Conservation (phyloP, 768 basidiomycete genomes). For the Boletus bicolor region DNA sequence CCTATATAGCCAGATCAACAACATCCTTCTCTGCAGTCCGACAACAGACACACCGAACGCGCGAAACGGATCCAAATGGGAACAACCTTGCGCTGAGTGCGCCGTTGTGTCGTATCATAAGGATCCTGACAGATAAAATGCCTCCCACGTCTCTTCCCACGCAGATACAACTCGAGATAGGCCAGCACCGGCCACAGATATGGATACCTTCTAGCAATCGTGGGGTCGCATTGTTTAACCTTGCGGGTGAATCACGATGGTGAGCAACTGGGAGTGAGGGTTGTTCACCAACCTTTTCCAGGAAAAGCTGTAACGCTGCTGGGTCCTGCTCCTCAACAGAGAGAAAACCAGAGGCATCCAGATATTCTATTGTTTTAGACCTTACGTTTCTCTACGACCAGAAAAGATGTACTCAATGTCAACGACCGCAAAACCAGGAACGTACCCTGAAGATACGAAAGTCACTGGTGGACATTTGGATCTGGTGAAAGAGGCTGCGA, state of each 20-base stretch:
- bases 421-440: not conserved
- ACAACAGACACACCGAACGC: conserved; percentile 1
- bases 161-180: conserved; percentile 14
- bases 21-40: not conserved
- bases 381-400: conserved; percentile 2
- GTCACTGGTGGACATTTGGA: not conserved
- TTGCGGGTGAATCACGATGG: not conserved
- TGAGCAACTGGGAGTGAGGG: not conserved
- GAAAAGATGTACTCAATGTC: not conserved
- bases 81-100: not conserved
- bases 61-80: conserved; percentile 16
- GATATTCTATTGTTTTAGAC: not conserved
- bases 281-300: conserved; percentile 11
- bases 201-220: conserved; percentile 12
- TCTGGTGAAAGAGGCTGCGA: not conserved
- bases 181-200: conserved; percentile 14
- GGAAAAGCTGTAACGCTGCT: conserved; percentile 4
- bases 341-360: not conserved
- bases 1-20: conserved; percentile 6
- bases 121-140: too few relatives aligned
- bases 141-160: not conserved
- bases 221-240: conserved; percentile 12
- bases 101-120: too few relatives aligned
- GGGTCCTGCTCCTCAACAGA: conserved; percentile 14
- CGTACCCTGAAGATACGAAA: conserved; percentile 10